Evolutionary conservation across 2,329 filamentous ascomycete genomes (phyloP), one percentile per base, ranked within the genome.

Genomic region (Pseudogymnoascus sp.): DNA sequence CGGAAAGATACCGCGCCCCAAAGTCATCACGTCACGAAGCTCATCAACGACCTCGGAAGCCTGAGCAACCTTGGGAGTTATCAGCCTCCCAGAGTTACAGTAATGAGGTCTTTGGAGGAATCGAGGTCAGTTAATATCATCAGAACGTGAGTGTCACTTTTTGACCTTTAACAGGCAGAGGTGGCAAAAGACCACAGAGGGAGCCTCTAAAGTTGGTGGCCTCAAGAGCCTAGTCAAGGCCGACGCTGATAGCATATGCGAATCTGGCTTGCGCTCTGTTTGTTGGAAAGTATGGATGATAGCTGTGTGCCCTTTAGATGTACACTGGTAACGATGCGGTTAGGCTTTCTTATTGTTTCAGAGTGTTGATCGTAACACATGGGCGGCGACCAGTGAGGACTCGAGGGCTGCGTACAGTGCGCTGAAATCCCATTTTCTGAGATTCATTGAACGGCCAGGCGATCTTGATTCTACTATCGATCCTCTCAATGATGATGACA

Each of bases 301-400:
- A 53, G 35, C 33, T 40, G 47, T 33, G 35, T 35, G n/a, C 37
- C 62, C 12, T 37, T 25, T 44, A n/a, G 61, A 25, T 23, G 31
- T 59, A 50, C 47, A 59, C 42, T 31, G 47, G 64, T 61, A 65
- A 65, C 63, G 59, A 50, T 37, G 50, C 25, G 11, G 16, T 60
- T 68, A 93, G 90, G 84, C 84, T 38, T 96, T 97, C 73, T 79
- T 97, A 53, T 79, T 96, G 31, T 93, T 92, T 72, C 85, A 88
- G 67, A 82, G 83, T 61, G 77, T 86, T 8, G 81, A 88, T 62
- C 79, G 80, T 31, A 77, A 82, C 42, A 82, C 83, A 77, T 96
- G 92, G 92, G 78, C 82, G 35, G 80, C 82, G 64, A 82, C 82
- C 60, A 77, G 96, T 25, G 76, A 80, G 18, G 84, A 91, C 67